Base-by-base conservation (phyloP, 208 protist species). In the Leishmania amazonensis region DNA sequence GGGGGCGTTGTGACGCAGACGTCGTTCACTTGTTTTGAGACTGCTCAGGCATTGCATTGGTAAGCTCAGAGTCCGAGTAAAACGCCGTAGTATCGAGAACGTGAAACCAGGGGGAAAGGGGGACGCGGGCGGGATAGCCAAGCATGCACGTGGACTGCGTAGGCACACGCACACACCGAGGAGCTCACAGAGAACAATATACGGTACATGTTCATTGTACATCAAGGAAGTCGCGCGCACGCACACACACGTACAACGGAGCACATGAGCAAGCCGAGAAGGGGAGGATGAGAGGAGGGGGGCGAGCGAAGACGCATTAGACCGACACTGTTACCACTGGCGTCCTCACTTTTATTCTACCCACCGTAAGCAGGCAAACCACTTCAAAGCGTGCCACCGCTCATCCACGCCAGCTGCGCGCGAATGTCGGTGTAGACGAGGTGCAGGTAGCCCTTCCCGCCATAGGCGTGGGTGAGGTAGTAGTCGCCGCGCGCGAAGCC, bases 381-480 rank as follows among this genome's bases (percentile, higher is more conserved):
- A 51, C n/a, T 40, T 85, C 84, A 97, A 49, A 97, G 83, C 15
- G 85, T 84, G 40, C 93, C 94, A 31, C 83, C 94, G 86, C 94
- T 97, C 91, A 96, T 95, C 94, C 94, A 97, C 65, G 88, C 88
- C 62, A 97, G 86, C 79, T 97, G 94, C 17, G 92, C 90, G 75
- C 87, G 83, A 64, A 97, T 88, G 79, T 96, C 93, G 28, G 94
- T 79, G 80, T 89, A 97, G 8, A 96, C 88, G 68, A 97, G 93
- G 17, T 89, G 88, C 74, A 96, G 83, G 76, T 97, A 97, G 28
- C 94, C 94, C 57, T 90, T 85, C 28, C 87, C 90, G 45, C 90
- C 79, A 24, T 90, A 91, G 11, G 91, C 94, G 75, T 95, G 85
- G 57, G 76, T 91, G 62, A 95, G 90, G 70, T 95, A 95, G 84